Evolutionary conservation across 2,329 filamentous ascomycete genomes (phyloP).

Genomic region (Passalora sequoiae): DNA sequence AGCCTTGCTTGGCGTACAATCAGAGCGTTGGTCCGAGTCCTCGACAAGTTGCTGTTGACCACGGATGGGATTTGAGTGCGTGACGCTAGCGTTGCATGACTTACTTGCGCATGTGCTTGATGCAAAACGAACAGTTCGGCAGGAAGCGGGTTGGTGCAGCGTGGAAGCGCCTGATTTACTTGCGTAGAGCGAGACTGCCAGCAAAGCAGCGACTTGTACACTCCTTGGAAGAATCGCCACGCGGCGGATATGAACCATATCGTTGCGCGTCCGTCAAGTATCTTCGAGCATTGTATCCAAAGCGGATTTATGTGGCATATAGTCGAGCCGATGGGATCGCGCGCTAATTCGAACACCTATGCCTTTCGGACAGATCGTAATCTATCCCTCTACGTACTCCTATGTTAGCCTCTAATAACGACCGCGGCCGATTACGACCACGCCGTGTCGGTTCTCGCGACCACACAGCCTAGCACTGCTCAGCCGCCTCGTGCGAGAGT

Average conservation of each 20-base stretch:
- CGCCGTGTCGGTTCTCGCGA: no score
- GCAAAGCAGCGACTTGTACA: not conserved
- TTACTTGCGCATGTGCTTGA: not conserved
- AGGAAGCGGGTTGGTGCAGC: not conserved
- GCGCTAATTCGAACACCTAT: not conserved
- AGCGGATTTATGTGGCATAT: not conserved
- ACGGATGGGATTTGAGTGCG: constrained; percentile 1
- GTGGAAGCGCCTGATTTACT: not conserved
- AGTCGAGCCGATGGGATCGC: not conserved
- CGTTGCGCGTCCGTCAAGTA: not conserved
- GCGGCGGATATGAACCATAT: not conserved
- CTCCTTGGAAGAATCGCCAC: not conserved
- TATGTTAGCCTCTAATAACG: not conserved
- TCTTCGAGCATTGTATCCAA: not conserved
- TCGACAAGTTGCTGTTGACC: constrained; percentile 5
- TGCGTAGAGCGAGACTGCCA: not conserved
- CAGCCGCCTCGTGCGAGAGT: no score
- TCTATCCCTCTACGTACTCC: not conserved
- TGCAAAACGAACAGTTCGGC: not conserved
- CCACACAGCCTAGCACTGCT: no score
- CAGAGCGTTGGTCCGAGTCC: constrained; percentile 8
- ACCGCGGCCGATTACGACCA: no score
- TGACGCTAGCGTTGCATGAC: not conserved
- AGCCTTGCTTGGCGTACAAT: constrained; percentile 5
- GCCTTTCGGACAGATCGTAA: not conserved